Percentiles rank a stretch among this genome's conserved stretches.
Evolutionary conservation across 1,284 basidiomycete genomes (phyloP).

Genomic region (Tetrapyrgos nigripes): DNA sequence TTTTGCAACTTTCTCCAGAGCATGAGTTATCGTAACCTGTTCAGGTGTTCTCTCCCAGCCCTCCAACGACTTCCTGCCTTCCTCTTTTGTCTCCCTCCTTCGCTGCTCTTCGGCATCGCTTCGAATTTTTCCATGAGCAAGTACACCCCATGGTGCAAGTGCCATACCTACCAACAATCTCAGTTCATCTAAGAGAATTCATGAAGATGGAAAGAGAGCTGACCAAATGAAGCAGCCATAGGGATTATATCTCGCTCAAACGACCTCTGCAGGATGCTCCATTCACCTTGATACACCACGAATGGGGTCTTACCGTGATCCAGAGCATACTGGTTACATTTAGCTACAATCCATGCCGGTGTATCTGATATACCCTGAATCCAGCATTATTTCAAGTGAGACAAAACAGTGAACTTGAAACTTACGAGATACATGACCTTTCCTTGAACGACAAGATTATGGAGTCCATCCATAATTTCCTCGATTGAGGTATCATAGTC

Average conservation of each 20-base stretch:
- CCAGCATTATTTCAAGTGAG: not conserved
- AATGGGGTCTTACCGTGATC: slow-evolving; percentile 4
- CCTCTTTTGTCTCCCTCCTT: slow-evolving; percentile 39
- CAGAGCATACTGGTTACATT: slow-evolving; percentile 11
- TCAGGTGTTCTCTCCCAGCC: slow-evolving; percentile 28
- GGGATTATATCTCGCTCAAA: slow-evolving; percentile 13
- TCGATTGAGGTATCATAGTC: not conserved
- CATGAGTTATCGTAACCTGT: slow-evolving; percentile 27
- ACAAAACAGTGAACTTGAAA: too few relatives aligned
- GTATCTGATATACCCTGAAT: slow-evolving; percentile 10
- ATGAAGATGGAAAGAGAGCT: slow-evolving; percentile 26
- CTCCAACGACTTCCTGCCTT: slow-evolving; percentile 25
- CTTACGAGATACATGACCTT: not conserved
- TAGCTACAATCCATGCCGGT: slow-evolving; percentile 9
- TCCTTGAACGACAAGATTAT: not conserved
- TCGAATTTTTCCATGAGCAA: slow-evolving; percentile 44
- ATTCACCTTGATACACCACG: slow-evolving; percentile 10
- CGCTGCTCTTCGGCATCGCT: slow-evolving; percentile 42
- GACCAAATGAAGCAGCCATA: too few relatives aligned
- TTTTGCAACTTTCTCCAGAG: too few relatives aligned
- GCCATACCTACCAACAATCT: slow-evolving; percentile 32
- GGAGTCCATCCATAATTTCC: not conserved
- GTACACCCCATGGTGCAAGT: slow-evolving; percentile 47
- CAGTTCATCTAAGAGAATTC: too few relatives aligned
- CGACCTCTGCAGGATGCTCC: slow-evolving; percentile 6